phyloP scores from a whole-genome alignment of 495 filamentous ascomycete species.

The Terfezia claveryi region DNA sequence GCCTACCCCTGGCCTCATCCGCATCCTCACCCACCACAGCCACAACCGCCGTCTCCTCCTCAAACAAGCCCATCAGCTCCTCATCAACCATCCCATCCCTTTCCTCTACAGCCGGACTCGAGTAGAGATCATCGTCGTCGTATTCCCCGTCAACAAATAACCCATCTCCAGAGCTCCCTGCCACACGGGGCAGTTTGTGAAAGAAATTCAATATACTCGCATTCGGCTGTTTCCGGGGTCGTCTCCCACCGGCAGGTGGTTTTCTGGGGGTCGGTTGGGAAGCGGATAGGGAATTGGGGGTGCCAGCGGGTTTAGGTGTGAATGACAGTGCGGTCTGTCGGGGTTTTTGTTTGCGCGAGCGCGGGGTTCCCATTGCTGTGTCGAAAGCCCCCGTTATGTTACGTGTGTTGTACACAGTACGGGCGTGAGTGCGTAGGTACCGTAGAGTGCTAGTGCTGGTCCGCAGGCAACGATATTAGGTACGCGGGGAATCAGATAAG shows the following conservation, averaged over 20 bases:
- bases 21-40: too few species aligned
- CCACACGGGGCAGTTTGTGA: neutral
- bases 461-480: too few species aligned
- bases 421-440: too few species aligned
- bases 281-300: neutral
- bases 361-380: too few species aligned
- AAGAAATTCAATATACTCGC: neutral
- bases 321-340: neutral
- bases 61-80: neutral
- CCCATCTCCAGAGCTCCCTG: neutral
- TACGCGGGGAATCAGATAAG: too few species aligned
- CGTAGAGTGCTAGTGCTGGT: too few species aligned
- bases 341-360: neutral
- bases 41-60: neutral
- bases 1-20: too few species aligned
- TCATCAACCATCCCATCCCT: neutral
- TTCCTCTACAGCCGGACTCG: neutral
- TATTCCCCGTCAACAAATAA: neutral
- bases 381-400: too few species aligned
- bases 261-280: neutral
- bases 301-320: neutral
- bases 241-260: neutral
- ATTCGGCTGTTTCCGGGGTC: neutral
- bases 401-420: too few species aligned
- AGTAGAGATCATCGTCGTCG: neutral